phyloP scores from a whole-genome alignment of 495 filamentous ascomycete genomes.

The Talaromyces stipitatus region DNA sequence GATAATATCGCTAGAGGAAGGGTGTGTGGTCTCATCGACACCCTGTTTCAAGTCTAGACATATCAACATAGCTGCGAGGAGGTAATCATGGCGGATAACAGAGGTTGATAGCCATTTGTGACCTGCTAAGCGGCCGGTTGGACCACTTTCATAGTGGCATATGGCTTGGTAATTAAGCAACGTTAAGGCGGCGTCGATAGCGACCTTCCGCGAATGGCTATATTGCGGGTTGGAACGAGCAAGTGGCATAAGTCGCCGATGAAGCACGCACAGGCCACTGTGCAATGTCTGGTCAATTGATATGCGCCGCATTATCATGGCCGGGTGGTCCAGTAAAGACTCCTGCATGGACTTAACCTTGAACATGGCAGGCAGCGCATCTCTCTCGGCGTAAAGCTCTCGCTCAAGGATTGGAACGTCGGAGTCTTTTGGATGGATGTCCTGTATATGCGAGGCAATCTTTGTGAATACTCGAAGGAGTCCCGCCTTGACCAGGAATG shows the following conservation, averaged over 20 bases:
- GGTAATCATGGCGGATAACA: conserved; percentile 71
- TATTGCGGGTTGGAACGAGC: conserved; percentile 64
- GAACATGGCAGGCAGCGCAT: conserved; percentile 62
- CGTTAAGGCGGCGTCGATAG: conserved; percentile 70
- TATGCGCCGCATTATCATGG: conserved; percentile 73
- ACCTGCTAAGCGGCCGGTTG: conserved; percentile 61
- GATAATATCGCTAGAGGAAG: conserved; percentile 20
- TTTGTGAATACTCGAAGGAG: conserved; percentile 36
- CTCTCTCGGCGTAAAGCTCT: conserved; percentile 66
- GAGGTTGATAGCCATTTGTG: conserved; percentile 76
- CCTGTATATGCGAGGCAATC: conserved; percentile 23
- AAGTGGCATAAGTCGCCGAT: conserved; percentile 70
- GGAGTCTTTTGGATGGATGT: conserved; percentile 25
- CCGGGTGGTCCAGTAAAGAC: conserved; percentile 62
- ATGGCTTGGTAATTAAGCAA: conserved; percentile 72
- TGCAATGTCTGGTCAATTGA: conserved; percentile 74
- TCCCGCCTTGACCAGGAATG: conserved; percentile 29
- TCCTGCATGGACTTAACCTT: conserved; percentile 63
- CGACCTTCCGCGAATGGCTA: conserved; percentile 67
- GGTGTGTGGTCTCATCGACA: conserved; percentile 1
- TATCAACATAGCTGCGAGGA: conserved; percentile 87
- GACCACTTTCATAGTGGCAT: conserved; percentile 64
- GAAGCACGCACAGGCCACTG: conserved; percentile 74
- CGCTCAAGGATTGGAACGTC: conserved; percentile 55
- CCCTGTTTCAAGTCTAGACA: conserved; percentile 55